These are phyloP conservation scores for Crithidia acanthocephali DNA, from an alignment of 208 protist genomes.

Conservation along the genomic window DNA sequence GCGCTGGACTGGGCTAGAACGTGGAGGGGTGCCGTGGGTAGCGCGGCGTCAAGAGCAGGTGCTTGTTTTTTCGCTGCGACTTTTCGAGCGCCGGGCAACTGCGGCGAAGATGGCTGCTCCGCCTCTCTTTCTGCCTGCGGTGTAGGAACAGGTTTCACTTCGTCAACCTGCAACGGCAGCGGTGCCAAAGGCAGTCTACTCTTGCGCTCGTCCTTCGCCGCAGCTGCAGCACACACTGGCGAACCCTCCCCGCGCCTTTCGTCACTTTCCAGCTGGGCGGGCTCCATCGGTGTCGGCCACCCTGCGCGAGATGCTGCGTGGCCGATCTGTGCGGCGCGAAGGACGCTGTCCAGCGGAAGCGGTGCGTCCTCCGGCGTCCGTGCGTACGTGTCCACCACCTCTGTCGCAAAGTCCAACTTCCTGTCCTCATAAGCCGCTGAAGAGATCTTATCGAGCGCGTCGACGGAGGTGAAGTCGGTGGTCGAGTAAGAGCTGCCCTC, in stretches of 20 bases:
- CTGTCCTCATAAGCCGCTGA: background rate
- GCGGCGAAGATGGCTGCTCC: slow-evolving; percentile 7
- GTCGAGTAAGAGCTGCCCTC: background rate
- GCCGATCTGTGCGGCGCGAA: no score
- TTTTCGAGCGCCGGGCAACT: background rate
- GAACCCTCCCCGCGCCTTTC: no score
- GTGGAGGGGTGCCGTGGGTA: background rate
- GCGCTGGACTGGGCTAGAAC: background rate
- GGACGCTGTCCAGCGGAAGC: background rate
- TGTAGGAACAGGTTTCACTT: no score
- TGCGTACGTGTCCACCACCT: slow-evolving; percentile 7
- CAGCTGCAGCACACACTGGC: no score
- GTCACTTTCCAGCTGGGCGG: no score
- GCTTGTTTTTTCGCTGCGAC: background rate
- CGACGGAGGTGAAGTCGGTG: slow-evolving; percentile 1
- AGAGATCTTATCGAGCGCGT: background rate
- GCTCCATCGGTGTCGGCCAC: no score
- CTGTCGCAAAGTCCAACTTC: background rate
- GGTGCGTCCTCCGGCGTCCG: background rate
- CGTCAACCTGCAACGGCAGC: background rate
- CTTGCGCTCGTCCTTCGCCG: no score
- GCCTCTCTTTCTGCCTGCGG: background rate
- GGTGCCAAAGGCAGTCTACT: background rate
- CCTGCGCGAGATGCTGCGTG: no score
- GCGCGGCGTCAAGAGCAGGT: background rate